A percentile compares a stretch with the other conserved stretches of the same genome.
Conservation (phyloP, 345 rosid genomes). For the Capsella bursapastoris region DNA sequence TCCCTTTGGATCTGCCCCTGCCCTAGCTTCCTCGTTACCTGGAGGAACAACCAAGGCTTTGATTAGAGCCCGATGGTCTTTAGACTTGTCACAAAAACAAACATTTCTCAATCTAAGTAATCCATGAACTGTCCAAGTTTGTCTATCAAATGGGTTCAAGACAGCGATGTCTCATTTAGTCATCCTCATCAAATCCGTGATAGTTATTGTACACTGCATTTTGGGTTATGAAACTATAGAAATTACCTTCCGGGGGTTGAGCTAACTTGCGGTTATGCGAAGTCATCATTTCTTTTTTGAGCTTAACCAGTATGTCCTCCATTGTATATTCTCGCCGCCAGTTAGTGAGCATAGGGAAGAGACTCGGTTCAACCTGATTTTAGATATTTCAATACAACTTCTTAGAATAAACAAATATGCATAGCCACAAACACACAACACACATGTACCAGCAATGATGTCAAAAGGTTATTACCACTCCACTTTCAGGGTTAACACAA, state of each 20-base stretch:
- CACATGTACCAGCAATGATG: background rate
- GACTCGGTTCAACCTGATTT: slow-evolving; percentile 71
- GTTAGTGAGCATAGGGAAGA: slow-evolving; percentile 70
- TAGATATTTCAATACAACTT: background rate
- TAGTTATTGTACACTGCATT: background rate
- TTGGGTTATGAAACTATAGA: background rate
- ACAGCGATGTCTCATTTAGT: background rate
- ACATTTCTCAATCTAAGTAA: background rate
- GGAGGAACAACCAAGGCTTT: slow-evolving; percentile 38
- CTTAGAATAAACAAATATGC: background rate
- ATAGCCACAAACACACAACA: background rate
- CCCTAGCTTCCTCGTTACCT: slow-evolving; percentile 89
- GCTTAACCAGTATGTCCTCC: slow-evolving; percentile 73
- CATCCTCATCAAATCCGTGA: background rate
- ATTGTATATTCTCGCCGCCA: slow-evolving; percentile 78
- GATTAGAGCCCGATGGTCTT: background rate
- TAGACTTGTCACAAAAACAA: background rate
- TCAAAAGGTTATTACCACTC: slow-evolving; percentile 63
- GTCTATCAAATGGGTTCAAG: background rate
- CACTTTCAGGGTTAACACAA: slow-evolving; percentile 92
- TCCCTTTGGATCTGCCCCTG: slow-evolving; percentile 86
- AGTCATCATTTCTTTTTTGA: slow-evolving; percentile 80
- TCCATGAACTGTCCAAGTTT: background rate
- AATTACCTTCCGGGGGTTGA: slow-evolving; percentile 74
- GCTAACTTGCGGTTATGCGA: slow-evolving; percentile 73